phyloP scores from a whole-genome alignment of 441 rosid genomes.

The Daphne laureola region DNA sequence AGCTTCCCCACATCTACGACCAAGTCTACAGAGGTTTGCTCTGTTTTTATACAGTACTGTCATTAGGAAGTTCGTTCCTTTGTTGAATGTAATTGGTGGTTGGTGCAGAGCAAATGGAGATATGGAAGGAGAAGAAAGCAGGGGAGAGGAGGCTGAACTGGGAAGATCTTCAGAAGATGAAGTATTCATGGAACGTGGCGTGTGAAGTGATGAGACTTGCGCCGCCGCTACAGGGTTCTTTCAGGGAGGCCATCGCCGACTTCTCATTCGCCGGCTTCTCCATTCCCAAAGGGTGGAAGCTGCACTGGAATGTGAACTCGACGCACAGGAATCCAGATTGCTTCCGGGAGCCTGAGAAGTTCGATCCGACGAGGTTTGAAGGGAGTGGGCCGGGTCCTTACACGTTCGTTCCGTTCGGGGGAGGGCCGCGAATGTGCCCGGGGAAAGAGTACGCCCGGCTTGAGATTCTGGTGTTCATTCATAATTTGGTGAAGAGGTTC shows the following conservation, averaged over 20 bases:
- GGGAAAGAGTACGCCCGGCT: constrained; percentile 28
- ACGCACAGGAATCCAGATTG: constrained; percentile 22
- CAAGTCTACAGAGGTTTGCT: constrained; percentile 22
- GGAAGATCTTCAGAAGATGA: constrained; percentile 31
- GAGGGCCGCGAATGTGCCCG: constrained; percentile 29
- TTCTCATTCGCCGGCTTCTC: constrained; percentile 21
- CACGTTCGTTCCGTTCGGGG: constrained; percentile 27
- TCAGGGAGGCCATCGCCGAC: constrained; percentile 11
- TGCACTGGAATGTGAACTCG: constrained; percentile 24
- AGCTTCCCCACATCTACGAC: constrained; percentile 26
- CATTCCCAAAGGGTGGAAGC: constrained; percentile 33
- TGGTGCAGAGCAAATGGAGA: constrained; percentile 36
- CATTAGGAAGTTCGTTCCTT: too few relatives aligned
- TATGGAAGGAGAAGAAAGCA: constrained; percentile 10
- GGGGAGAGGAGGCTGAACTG: constrained; percentile 25
- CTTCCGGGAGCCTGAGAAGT: constrained; percentile 23
- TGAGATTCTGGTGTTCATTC: constrained; percentile 28
- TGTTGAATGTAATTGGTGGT: too few relatives aligned
- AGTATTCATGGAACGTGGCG: constrained; percentile 29
- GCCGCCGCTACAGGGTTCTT: constrained; percentile 17
- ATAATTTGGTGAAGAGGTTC: constrained; percentile 23
- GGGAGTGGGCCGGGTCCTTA: constrained; percentile 22
- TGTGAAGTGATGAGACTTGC: constrained; percentile 29
- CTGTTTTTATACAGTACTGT: too few relatives aligned
- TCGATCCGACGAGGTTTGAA: constrained; percentile 25